Evolutionary conservation across 768 basidiomycete genomes (phyloP), one percentile per base, ranked within the genome.

Genomic region (Paxillus involutus): DNA sequence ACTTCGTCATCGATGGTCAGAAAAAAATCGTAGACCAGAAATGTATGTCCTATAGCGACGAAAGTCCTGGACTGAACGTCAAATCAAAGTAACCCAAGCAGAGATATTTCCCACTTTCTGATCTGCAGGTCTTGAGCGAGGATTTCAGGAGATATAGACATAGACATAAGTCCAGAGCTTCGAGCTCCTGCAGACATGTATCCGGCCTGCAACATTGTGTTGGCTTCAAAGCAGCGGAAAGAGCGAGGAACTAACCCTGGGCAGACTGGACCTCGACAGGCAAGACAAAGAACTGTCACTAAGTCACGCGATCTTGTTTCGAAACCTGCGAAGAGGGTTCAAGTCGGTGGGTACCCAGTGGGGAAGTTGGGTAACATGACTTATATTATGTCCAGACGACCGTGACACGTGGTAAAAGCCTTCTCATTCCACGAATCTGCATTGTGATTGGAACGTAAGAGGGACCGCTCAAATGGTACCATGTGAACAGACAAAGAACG

Each of bases 1-100:
- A 53, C 55, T 44, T 56, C 55, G 21, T 56, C 55, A 6, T 36
- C 16, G 14, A 56, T n/a, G 21, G 55, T 56, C 33, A 56, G 26
- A 11, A 53, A 13, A 30, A 55, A 56, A 30, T 56, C 55, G 14
- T 53, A 56, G 9, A 48, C 44, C 10, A 56, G 52, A 6, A 46
- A 24, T 11, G 52, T 56, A 13, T 36, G 26, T 6, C 55, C 55
- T 24, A 45, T 52, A 17, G 46, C 33, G n/a, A 40, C 42, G 33
- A 55, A 53, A 19, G 54, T 9, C 29, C 54, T 55, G 33, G 30
- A 6, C 13, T 1, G 37, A 16, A 14, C 37, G 37, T 39, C 13
- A 39, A n/a, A 39, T n/a, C 37, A 9, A 14, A 39, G 8, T 9
- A 39, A 39, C n/a, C 13, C 6, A 14, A n/a, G n/a, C 37, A 14